Evolutionary conservation across 2,329 filamentous ascomycete genomes (phyloP), one percentile per base, ranked within the genome.

Genomic region (Helotiales sp.): DNA sequence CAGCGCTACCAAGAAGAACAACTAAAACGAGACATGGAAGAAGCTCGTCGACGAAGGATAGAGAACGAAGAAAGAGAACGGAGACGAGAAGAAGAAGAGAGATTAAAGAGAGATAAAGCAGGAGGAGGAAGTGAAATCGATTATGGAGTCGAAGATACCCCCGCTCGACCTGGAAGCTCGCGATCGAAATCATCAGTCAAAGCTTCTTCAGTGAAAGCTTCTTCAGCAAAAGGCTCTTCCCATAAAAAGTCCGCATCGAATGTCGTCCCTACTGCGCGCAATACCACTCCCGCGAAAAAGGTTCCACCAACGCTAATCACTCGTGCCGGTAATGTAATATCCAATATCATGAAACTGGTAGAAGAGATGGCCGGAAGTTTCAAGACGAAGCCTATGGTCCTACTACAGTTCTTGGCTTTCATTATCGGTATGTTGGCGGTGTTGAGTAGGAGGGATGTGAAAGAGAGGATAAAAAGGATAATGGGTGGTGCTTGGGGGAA

Each of bases 371-470:
- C 78, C 2, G 68, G 67, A 27, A 77, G 77, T 0, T 74, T 87
- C 30, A 79, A 78, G 67, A 75, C 79, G n/a, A 85, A 85, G 59
- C 84, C 85, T 0, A 74, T 79, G 65, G 59, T 83, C 33, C 69
- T 88, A 54, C 72, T 85, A 66, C 79, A 83, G 58, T 84, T 90
- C 4, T 66, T 98, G 50, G 82, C 92, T 15, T 96, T 98, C 70
- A 72, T 97, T 24, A 75, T 93, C 34, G 90, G 90, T 2, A 80
- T 99, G 60, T 70, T 96, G 29, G 74, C 93, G 62, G 84, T 95
- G 63, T 78, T 97, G 59, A 88, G 90, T 57, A 82, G 90, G 67
- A 82, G 84, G 67, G 88, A 89, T 69, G 77, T 96, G 13, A 83
- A 93, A 38, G 86, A 96, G 64, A 83, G 89, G 63, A 73, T 97